Evolutionary conservation across 805 yeast species (phyloP).

Genomic region (Danielozyma ontarioensis): DNA sequence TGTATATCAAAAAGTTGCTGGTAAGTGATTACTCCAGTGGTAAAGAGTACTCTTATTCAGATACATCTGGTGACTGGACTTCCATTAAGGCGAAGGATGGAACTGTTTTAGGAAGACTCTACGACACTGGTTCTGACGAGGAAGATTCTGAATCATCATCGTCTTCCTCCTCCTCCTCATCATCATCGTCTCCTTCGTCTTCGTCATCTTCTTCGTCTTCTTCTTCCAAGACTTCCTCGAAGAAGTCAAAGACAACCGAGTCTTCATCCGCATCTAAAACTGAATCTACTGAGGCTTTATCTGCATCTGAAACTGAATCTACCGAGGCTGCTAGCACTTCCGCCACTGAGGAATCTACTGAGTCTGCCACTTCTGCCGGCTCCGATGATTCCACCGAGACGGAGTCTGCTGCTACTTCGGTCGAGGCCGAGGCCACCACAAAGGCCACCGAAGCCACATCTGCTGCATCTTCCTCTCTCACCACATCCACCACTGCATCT

Average conservation of each 20-base stretch:
- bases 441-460: not conserved
- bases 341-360: not conserved
- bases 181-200: not conserved
- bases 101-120: slow-evolving; percentile 12
- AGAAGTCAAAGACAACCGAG: not conserved
- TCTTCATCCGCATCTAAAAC: not conserved
- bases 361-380: not conserved
- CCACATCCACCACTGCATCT: not conserved
- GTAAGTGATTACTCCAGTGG: slow-evolving; percentile 48
- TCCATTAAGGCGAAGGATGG: slow-evolving; percentile 40
- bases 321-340: not conserved
- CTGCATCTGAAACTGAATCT: not conserved
- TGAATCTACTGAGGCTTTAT: not conserved
- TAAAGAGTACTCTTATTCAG: slow-evolving; percentile 33
- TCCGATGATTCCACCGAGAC: too few relatives aligned
- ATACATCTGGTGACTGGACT: slow-evolving; percentile 32
- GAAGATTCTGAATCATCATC: not conserved
- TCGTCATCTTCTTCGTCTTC: not conserved
- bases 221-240: not conserved
- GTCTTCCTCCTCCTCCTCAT: not conserved
- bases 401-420: not conserved
- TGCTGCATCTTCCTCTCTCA: not conserved
- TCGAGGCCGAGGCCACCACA: not conserved
- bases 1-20: slow-evolving; percentile 13
- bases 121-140: not conserved